These are phyloP conservation scores for Solanum pennellii DNA, from an alignment of 257 asterid species.

Conservation along the genomic window DNA sequence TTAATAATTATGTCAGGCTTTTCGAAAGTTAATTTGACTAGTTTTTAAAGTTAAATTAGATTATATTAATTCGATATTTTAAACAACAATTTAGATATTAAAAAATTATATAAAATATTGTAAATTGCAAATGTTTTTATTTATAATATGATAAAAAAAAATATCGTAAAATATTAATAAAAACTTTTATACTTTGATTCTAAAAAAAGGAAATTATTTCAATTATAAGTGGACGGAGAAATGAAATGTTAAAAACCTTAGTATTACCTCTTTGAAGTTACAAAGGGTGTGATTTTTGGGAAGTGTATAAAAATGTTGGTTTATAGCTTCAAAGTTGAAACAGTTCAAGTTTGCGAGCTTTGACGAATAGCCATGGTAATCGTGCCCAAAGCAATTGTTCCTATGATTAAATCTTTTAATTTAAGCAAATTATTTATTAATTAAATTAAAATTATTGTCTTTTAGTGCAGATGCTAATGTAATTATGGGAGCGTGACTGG, in stretches of 20 bases:
- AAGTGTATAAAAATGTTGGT: background rate
- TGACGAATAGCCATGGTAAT: slow-evolving; percentile 12
- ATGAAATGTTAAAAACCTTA: background rate
- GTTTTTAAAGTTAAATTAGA: too few species aligned
- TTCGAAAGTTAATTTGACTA: too few species aligned
- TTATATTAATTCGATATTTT: too few species aligned
- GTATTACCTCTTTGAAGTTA: background rate
- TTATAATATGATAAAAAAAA: too few species aligned
- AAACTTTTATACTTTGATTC: background rate
- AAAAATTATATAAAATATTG: too few species aligned
- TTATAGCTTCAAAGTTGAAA: background rate
- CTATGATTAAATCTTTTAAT: slow-evolving; percentile 9
- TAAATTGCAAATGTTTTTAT: too few species aligned
- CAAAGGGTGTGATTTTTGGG: background rate
- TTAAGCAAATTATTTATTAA: background rate
- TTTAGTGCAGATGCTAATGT: background rate
- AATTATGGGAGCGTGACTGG: slow-evolving; percentile 40
- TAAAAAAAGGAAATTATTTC: too few species aligned
- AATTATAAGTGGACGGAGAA: background rate
- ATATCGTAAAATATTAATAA: too few species aligned
- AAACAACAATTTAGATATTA: too few species aligned
- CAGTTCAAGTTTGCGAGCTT: background rate
- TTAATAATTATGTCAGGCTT: too few species aligned
- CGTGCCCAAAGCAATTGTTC: slow-evolving; percentile 5
- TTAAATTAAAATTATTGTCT: background rate